Conservation (phyloP, 2,329 filamentous ascomycete species). For the Sarocladiaceae sp. region DNA sequence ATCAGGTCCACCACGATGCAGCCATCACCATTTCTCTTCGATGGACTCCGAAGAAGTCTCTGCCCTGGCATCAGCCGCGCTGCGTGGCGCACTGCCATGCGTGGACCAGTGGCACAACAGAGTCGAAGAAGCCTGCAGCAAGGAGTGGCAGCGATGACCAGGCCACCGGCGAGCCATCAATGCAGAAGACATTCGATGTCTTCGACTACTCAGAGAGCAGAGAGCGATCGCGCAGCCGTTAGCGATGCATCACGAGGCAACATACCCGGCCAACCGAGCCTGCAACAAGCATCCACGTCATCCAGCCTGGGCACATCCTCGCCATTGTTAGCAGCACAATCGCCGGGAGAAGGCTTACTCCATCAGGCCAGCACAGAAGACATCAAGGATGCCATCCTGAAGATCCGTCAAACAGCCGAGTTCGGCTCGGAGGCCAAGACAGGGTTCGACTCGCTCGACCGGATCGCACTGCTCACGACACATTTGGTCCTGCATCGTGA, state of each 20-base stretch:
- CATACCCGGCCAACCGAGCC: too few species aligned
- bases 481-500: conserved; percentile 51
- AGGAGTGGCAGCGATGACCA: not conserved
- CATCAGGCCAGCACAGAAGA: too few species aligned
- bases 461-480: conserved; percentile 41
- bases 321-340: too few species aligned
- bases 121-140: not conserved
- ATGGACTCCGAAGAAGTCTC: conserved; percentile 56
- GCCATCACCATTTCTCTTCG: conserved; percentile 21
- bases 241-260: too few species aligned
- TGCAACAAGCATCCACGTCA: too few species aligned
- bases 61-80: conserved; percentile 44
- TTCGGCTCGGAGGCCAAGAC: conserved; percentile 13
- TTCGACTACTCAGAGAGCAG: too few species aligned
- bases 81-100: not conserved
- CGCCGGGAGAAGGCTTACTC: too few species aligned
- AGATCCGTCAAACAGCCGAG: conserved; percentile 15
- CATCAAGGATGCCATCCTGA: conserved; percentile 21
- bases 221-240: too few species aligned
- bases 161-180: too few species aligned
- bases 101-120: not conserved
- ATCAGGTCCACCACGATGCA: conserved; percentile 7
- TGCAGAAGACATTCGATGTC: too few species aligned
- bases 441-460: conserved; percentile 20
- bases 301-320: too few species aligned